phyloP scores from a whole-genome alignment of 352 stramenopile genomes.

The Phytopythium ostracodes region DNA sequence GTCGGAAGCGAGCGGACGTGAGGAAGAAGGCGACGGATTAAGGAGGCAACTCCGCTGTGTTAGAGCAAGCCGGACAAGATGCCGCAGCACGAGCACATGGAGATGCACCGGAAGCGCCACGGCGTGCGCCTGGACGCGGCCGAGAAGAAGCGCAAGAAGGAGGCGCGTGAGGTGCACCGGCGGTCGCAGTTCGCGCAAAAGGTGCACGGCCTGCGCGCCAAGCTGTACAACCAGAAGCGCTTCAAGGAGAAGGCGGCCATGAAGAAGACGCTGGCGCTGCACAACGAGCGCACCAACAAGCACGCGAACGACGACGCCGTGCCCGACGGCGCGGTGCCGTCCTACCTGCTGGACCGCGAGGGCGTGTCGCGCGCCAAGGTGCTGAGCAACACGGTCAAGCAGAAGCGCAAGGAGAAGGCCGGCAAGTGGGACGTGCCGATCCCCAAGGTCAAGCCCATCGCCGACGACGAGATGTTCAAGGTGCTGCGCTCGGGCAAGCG shows the following conservation, averaged over 20 bases:
- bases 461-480: constrained; percentile 99
- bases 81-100: constrained; percentile 99
- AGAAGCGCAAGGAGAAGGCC: constrained; percentile 99
- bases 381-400: constrained; percentile 99
- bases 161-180: constrained; percentile 97
- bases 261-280: constrained; percentile 99
- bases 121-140: constrained; percentile 96
- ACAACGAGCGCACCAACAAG: constrained; percentile 99
- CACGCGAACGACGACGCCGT: constrained; percentile 97
- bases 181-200: constrained; percentile 98
- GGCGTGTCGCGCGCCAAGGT: constrained; percentile 98
- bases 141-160: constrained; percentile 98
- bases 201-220: constrained; percentile 97
- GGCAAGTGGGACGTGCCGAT: constrained; percentile 99
- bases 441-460: constrained; percentile 97
- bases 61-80: constrained; percentile 52
- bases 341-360: constrained; percentile 99
- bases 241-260: constrained; percentile 99
- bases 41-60: constrained; percentile 1
- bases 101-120: constrained; percentile 99
- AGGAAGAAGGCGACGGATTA: constrained; percentile 4
- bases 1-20: neutral
- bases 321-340: constrained; percentile 95
- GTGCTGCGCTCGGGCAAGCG: constrained; percentile 96
- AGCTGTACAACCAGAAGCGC: constrained; percentile 99